These are phyloP conservation scores for Botrytis aclada DNA, from an alignment of 2,329 filamentous ascomycete genomes.

Conservation along the genomic window DNA sequence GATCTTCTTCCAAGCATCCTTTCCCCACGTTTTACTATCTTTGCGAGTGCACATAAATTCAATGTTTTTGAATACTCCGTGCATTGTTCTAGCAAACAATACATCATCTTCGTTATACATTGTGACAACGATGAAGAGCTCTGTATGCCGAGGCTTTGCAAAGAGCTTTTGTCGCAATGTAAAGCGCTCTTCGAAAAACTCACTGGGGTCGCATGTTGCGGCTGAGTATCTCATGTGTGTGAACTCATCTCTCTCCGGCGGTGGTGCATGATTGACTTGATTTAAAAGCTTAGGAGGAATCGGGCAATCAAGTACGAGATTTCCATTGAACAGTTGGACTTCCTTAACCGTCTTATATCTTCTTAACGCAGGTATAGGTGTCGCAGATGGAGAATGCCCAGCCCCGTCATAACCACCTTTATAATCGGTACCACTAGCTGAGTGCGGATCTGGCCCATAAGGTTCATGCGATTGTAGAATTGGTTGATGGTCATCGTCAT, in stretches of 20 bases:
- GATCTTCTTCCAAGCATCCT: conserved; percentile 97
- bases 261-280: conserved; percentile 34
- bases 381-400: conserved; percentile 45
- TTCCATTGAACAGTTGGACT: conserved; percentile 94
- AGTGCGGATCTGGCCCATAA: conserved; percentile 58
- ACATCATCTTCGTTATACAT: conserved; percentile 99
- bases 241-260: conserved; percentile 81
- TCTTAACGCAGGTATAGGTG: conserved; percentile 62
- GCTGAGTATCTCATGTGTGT: conserved; percentile 92
- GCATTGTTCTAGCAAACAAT: conserved; percentile 95
- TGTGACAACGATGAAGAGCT: conserved; percentile 93
- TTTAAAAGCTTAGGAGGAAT: conserved; percentile 85
- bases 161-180: conserved; percentile 90
- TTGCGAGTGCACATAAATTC: conserved; percentile 91
- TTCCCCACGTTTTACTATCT: conserved; percentile 94
- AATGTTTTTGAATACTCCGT: conserved; percentile 98
- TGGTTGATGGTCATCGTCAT: conserved; percentile 69
- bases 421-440: conserved; percentile 42
- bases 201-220: conserved; percentile 92
- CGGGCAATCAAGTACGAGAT: conserved; percentile 93
- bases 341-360: conserved; percentile 99
- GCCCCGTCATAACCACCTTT: conserved; percentile 43
- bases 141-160: conserved; percentile 79
- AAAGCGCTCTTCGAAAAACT: conserved; percentile 85
- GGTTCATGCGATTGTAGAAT: conserved; percentile 60